Conservation (phyloP, 2,329 filamentous ascomycete species). For the Penicillium sp. region DNA sequence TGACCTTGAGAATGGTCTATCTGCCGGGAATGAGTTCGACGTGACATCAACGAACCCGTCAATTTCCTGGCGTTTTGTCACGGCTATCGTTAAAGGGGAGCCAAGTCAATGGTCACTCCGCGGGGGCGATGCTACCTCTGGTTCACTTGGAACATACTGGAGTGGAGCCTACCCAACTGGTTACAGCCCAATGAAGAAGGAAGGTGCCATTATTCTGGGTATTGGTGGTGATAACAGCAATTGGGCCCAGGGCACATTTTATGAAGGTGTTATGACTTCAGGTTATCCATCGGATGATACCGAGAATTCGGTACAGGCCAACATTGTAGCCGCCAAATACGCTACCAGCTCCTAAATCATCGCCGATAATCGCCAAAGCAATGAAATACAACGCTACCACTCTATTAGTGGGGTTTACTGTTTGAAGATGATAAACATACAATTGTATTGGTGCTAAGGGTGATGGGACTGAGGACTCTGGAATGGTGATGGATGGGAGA, state of each 20-base stretch:
- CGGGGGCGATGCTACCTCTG: slow-evolving; percentile 60
- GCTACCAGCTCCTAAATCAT: slow-evolving; percentile 51
- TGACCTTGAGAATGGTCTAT: slow-evolving; percentile 69
- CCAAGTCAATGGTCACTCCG: slow-evolving; percentile 63
- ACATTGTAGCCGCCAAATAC: slow-evolving; percentile 65
- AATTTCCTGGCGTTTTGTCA: slow-evolving; percentile 52
- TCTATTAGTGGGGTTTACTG: no score
- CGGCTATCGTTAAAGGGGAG: slow-evolving; percentile 60
- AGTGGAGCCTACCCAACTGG: slow-evolving; percentile 61
- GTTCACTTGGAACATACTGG: slow-evolving; percentile 63
- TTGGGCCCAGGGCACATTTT: slow-evolving; percentile 65
- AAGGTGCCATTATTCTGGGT: slow-evolving; percentile 68
- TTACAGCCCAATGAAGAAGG: slow-evolving; percentile 67
- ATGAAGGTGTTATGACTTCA: slow-evolving; percentile 67
- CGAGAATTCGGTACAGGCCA: slow-evolving; percentile 62
- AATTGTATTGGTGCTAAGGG: no score
- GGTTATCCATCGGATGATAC: slow-evolving; percentile 65
- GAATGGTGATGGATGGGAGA: no score
- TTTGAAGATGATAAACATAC: no score
- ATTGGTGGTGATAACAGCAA: slow-evolving; percentile 70
- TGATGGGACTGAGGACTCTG: no score
- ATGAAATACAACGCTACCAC: no score
- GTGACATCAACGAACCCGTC: slow-evolving; percentile 59
- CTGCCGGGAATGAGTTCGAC: slow-evolving; percentile 55
- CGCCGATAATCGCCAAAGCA: no score